Conservation (phyloP, 306 rosid genomes). For the Lathyrus oleraceus region DNA sequence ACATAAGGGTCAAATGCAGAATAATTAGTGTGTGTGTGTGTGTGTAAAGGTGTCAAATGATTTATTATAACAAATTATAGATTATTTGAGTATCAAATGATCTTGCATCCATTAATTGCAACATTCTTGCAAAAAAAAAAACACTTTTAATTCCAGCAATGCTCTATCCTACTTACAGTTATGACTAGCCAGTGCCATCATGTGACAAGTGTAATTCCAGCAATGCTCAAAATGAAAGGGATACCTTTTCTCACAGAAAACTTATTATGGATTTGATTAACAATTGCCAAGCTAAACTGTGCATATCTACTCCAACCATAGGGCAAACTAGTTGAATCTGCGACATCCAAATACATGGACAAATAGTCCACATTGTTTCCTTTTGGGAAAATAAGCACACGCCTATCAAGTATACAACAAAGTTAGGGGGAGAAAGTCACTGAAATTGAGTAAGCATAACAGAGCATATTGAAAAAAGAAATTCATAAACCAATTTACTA, state of each 20-base stretch:
- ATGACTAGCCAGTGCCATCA: conserved; percentile 19
- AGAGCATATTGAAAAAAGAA: conserved; percentile 5
- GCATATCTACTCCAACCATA: conserved; percentile 97
- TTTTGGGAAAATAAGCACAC: conserved; percentile 82
- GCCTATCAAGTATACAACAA: conserved; percentile 52
- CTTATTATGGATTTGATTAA: conserved; percentile 73
- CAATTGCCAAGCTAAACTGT: conserved; percentile 85
- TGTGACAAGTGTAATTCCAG: conserved; percentile 9
- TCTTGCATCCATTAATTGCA: conserved; percentile 18
- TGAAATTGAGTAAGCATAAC: not conserved
- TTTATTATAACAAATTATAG: conserved; percentile 11
- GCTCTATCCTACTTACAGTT: not conserved
- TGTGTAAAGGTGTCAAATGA: conserved; percentile 13
- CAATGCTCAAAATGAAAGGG: conserved; percentile 27
- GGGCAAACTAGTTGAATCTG: conserved; percentile 74
- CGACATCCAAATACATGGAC: conserved; percentile 96
- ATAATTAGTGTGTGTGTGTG: not conserved
- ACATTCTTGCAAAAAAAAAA: not conserved
- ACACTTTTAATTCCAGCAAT: conserved; percentile 22
- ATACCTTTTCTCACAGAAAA: conserved; percentile 81
- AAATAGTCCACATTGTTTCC: conserved; percentile 94
- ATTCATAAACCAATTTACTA: not conserved
- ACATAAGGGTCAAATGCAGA: not conserved
- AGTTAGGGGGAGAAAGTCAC: conserved; percentile 5
- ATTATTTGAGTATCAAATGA: conserved; percentile 17